Base-by-base conservation (phyloP, 345 rosid species). In the Euphorbia pulcherrima region DNA sequence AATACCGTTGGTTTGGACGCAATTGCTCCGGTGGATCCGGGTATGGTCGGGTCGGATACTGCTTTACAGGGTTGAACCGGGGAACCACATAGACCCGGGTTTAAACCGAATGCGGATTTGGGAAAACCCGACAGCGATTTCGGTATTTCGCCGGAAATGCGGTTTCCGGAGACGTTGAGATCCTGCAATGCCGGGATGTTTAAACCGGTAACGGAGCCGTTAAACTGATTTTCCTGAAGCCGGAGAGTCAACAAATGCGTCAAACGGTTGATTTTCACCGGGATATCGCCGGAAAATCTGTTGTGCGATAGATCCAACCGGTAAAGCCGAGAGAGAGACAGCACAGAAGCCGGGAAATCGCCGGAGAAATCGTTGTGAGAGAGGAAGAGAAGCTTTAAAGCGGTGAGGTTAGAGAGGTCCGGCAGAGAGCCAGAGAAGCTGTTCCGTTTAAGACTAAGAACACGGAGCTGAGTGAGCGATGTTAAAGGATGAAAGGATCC, bases 251-350 rank as follows among this genome's bases (percentile, higher is more conserved):
- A 81, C 71, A 92, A 85, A 75, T 87, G 93, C 12, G 89, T 79
- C 81, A 87, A 83, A 20, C 51, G 81, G 72, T 79, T 82, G 55
- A 90, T 13, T 10, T 58, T 26, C 13, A 24, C 26, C 13, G 94
- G 96, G 61, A 92, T 60, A 74, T 74, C 70, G n/a, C 98, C 94
- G 60, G 90, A 82, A 67, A 92, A 79, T 78, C 79, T 85, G 78
- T 92, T 92, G 72, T 64, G 79, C 16, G 98, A 88, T 75, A 92
- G 92, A 83, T 90, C 96, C 60, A 92, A 82, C 14, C 97, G 96
- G 83, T 83, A 85, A 30, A 92, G 88, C 11, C 87, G 81, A 37
- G 65, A 48, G 29, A 90, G 86, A 11, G 83, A 79, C 56, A 35
- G 66, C 0, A 88, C 53, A 24, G 96, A 73, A 3, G 64, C 61